A percentile compares a stretch with the other conserved stretches of the same genome.
phyloP scores from a whole-genome alignment of 1,139 yeast genomes.

The Kodamaea suecica region DNA sequence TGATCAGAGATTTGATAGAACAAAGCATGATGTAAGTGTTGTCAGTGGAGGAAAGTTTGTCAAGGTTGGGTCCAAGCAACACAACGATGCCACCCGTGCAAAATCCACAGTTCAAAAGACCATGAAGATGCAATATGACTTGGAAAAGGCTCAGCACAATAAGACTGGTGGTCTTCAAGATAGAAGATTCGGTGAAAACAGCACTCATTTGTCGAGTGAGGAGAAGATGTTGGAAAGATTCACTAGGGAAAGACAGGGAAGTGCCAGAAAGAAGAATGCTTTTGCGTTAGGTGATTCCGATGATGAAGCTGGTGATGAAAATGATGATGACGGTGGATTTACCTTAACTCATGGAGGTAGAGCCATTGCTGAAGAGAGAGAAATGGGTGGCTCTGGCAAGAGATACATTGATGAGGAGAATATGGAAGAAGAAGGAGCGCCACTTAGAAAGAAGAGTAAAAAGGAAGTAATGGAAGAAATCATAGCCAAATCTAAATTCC shows the following conservation, averaged over 20 bases:
- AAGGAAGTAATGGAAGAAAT: conserved; percentile 97
- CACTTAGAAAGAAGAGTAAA: conserved; percentile 72
- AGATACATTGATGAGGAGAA: conserved; percentile 37
- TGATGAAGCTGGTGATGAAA: conserved; percentile 38
- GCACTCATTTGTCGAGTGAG: conserved; percentile 68
- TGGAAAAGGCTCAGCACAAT: conserved; percentile 57
- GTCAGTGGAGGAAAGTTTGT: conserved; percentile 52
- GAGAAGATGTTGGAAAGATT: conserved; percentile 95
- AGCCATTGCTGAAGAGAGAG: conserved; percentile 44
- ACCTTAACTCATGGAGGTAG: conserved; percentile 79
- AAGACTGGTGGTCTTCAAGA: conserved; percentile 79
- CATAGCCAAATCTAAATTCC: conserved; percentile 88
- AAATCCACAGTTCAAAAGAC: conserved; percentile 77
- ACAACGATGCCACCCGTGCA: conserved; percentile 40
- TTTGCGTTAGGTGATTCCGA: conserved; percentile 72
- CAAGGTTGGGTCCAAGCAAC: conserved; percentile 54
- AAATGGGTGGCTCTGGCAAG: conserved; percentile 14
- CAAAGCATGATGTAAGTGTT: conserved; percentile 62
- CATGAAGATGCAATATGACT: conserved; percentile 65
- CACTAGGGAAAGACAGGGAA: conserved; percentile 75
- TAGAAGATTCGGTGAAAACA: conserved; percentile 89
- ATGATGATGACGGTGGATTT: conserved; percentile 37
- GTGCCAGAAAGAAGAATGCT: conserved; percentile 48
- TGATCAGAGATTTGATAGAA: conserved; percentile 69
- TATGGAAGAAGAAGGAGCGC: conserved; percentile 29